phyloP scores from a whole-genome alignment of 2,329 filamentous ascomycete species.

The Trichoderma koningiopsis region DNA sequence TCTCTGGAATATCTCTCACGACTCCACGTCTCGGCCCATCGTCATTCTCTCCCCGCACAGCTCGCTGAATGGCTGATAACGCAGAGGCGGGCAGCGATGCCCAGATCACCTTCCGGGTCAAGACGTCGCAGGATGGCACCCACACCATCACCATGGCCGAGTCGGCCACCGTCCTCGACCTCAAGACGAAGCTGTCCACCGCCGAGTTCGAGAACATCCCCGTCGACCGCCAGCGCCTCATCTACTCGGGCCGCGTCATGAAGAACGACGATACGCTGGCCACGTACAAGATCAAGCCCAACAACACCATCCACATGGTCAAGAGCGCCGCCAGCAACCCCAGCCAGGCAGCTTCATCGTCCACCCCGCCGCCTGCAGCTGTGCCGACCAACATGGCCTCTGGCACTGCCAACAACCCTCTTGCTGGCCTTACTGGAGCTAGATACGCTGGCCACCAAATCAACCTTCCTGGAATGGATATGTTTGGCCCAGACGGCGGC shows the following conservation, averaged over 20 bases:
- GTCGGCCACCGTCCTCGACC: conserved; percentile 75
- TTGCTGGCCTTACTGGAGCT: conserved; percentile 88
- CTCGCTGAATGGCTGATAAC: conserved; percentile 64
- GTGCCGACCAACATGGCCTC: conserved; percentile 76
- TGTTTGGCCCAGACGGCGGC: conserved; percentile 92
- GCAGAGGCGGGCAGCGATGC: conserved; percentile 63
- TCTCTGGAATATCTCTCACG: conserved; percentile 1
- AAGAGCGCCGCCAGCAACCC: conserved; percentile 92
- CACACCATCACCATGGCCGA: conserved; percentile 80
- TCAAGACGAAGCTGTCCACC: conserved; percentile 85
- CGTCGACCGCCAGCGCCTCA: conserved; percentile 85
- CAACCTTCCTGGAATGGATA: conserved; percentile 80
- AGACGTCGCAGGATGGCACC: conserved; percentile 88
- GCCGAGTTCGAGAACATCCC: conserved; percentile 85
- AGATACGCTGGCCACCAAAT: conserved; percentile 85
- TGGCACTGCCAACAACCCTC: conserved; percentile 81
- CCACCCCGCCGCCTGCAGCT: conserved; percentile 48
- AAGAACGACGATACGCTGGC: conserved; percentile 88
- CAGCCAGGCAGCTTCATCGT: conserved; percentile 46
- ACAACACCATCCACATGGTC: conserved; percentile 94
- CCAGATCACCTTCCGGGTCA: conserved; percentile 93
- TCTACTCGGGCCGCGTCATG: conserved; percentile 95
- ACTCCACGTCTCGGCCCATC: background rate
- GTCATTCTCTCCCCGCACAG: conserved; percentile 7
- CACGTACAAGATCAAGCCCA: conserved; percentile 91